A percentile compares a stretch with the other conserved stretches of the same genome.
These are phyloP conservation scores for Naegleria fowleri DNA, from an alignment of 208 protist genomes.

Conservation along the genomic window DNA sequence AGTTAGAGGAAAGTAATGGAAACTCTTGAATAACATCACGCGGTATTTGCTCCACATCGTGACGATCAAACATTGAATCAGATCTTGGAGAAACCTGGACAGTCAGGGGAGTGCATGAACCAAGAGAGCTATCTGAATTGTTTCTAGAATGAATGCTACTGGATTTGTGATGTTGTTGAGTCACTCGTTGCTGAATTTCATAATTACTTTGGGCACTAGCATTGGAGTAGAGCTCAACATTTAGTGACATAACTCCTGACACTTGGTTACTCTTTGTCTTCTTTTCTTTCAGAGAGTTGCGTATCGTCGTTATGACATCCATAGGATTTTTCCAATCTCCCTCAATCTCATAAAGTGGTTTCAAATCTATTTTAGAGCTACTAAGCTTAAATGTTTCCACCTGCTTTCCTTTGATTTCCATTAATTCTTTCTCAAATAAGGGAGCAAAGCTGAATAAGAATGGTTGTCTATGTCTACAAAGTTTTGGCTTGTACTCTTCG, in stretches of 20 bases:
- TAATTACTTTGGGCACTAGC: background rate
- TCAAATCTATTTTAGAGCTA: background rate
- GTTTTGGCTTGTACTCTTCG: background rate
- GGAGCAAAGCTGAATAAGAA: background rate
- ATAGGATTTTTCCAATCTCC: background rate
- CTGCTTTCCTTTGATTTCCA: background rate
- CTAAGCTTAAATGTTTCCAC: background rate
- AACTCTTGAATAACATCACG: background rate
- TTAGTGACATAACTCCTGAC: background rate
- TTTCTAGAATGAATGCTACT: background rate
- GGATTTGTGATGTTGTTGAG: background rate
- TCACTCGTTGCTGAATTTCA: background rate
- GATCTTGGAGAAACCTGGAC: background rate
- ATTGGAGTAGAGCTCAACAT: background rate
- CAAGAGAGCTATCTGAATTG: background rate
- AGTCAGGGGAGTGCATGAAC: background rate
- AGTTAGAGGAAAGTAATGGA: background rate
- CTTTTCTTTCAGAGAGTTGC: background rate
- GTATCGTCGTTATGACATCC: background rate
- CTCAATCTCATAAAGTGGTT: background rate
- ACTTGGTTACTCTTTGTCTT: background rate
- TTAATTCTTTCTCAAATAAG: background rate
- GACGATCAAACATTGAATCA: background rate
- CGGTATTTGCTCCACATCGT: background rate
- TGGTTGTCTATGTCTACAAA: background rate